Conservation (phyloP, 164 flowering plant genomes). For the Aristolochia californica region DNA sequence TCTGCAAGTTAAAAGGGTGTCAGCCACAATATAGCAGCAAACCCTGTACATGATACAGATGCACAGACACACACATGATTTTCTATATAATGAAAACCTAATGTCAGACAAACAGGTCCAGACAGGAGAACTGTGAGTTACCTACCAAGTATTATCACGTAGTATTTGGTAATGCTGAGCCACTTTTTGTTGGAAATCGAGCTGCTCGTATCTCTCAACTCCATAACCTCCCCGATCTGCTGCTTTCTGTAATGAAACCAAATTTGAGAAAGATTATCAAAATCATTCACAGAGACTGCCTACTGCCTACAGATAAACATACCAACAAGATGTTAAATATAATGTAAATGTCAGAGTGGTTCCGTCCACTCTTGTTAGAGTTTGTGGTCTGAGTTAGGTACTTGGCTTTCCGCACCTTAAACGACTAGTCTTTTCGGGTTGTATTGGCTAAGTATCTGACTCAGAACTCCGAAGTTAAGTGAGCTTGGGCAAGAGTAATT, state of each 20-base stretch:
- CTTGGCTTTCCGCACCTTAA: too few species aligned
- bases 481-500: too few species aligned
- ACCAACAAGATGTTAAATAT: not conserved
- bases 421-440: too few species aligned
- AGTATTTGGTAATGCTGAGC: conserved; percentile 41
- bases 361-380: too few species aligned
- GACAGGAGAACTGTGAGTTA: conserved; percentile 11
- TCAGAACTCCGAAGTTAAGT: too few species aligned
- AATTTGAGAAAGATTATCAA: not conserved
- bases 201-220: conserved; percentile 78
- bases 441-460: too few species aligned
- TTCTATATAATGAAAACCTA: too few species aligned
- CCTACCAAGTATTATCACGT: conserved; percentile 73
- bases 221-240: conserved; percentile 90
- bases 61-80: not conserved
- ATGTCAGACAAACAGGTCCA: not conserved
- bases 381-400: too few species aligned
- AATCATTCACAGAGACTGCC: not conserved
- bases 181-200: conserved; percentile 77
- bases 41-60: too few species aligned
- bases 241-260: conserved; percentile 46
- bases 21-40: not conserved
- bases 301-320: not conserved
- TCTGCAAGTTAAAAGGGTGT: conserved; percentile 27
- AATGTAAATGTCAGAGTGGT: not conserved